Evolutionary conservation across 2,329 filamentous ascomycete genomes (phyloP), one percentile per base, ranked within the genome.

Genomic region (Triangularia setosa): DNA sequence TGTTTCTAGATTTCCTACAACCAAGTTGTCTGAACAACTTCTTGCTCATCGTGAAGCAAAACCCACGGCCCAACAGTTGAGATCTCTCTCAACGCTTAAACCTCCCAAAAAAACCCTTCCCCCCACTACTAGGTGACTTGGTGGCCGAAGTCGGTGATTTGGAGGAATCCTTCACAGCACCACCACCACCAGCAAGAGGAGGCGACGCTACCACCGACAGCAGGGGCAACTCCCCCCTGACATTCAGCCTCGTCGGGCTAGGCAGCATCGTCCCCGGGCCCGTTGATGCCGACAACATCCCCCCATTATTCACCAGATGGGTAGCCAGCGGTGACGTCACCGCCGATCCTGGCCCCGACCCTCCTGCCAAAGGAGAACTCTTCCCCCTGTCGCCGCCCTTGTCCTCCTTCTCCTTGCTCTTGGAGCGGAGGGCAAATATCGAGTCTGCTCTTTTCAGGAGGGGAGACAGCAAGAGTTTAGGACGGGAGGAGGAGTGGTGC

Each of bases 401-500:
- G 14, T 40, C 27, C 11, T 61, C 63, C 25, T 60, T 64, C 25
- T 30, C 55, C 12, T 52, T 55, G 12, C 56, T 30, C 23, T 52
- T 60, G 53, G 75, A 76, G 70, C 77, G 79, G 61, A 87, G 71
- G 16, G 77, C 78, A 80, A 83, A 84, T 55, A 79, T 78, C 0
- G 83, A 84, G 40, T 83, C 81, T 44, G 76, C 76, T 69, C 78
- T 83, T 55, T 76, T 73, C 59, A 83, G 71, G 67, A 77, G 62
- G 62, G 76, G 72, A 4, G 71, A 68, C 16, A 72, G 56, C 16
- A 69, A 25, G 56, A 62, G 66, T 61, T 33, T 68, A 18, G 40
- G 40, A 9, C n/a, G 40, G 33, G 30, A 40, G 18, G 27, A 8
- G 27, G 28, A 58, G 6, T n/a, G n/a, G n/a, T n/a, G n/a, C n/a